phyloP scores from a whole-genome alignment of 352 stramenopile genomes.

The Achlya hypogyna region DNA sequence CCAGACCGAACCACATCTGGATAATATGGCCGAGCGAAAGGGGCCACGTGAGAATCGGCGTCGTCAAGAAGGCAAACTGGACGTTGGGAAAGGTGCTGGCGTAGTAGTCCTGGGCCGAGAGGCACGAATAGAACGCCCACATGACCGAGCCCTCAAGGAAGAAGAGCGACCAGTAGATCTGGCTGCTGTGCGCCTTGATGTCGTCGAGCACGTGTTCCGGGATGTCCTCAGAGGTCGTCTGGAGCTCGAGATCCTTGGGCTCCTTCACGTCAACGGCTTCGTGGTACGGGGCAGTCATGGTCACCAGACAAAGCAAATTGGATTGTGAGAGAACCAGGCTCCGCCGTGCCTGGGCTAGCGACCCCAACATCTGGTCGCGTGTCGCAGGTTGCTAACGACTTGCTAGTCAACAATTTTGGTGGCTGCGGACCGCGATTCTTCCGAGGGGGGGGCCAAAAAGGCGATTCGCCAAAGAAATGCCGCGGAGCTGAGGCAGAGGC shows the following conservation, averaged over 20 bases:
- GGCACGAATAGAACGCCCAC: conserved; percentile 67
- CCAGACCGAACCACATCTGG: conserved; percentile 46
- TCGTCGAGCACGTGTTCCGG: conserved; percentile 52
- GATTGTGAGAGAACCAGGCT: neutral
- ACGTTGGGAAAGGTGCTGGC: conserved; percentile 37
- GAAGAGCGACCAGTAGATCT: conserved; percentile 56
- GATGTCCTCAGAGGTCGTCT: conserved; percentile 18
- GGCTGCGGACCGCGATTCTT: neutral
- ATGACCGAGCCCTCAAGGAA: conserved; percentile 63
- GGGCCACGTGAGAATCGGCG: conserved; percentile 44
- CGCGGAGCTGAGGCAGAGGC: too few relatives aligned
- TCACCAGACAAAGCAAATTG: neutral
- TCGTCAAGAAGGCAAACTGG: conserved; percentile 63
- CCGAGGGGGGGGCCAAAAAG: too few relatives aligned
- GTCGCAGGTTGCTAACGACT: neutral
- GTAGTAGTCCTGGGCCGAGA: conserved; percentile 64
- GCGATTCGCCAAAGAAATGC: too few relatives aligned
- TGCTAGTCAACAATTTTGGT: conserved; percentile 7
- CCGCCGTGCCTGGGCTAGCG: neutral
- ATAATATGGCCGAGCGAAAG: conserved; percentile 42
- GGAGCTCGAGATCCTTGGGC: neutral
- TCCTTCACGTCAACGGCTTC: conserved; percentile 5
- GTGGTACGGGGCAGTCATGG: neutral
- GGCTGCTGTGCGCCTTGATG: conserved; percentile 36
- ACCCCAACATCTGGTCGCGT: too few relatives aligned